Conservation (phyloP, 768 basidiomycete genomes). For the Chiua virens region DNA sequence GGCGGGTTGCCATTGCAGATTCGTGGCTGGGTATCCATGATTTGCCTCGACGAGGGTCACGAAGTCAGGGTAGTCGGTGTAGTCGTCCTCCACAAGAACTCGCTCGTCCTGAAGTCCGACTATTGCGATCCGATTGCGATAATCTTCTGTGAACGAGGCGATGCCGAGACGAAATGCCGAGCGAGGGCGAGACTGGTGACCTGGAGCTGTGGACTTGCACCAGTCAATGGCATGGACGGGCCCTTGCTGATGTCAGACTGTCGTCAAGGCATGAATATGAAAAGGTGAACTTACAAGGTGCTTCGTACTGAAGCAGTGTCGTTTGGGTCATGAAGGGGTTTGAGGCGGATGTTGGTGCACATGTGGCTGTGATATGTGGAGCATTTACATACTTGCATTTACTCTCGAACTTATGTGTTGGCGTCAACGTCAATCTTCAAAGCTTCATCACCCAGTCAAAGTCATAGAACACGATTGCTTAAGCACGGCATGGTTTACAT, state of each 20-base stretch:
- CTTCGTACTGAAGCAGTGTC: conserved; percentile 77
- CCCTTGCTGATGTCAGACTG: conserved; percentile 49
- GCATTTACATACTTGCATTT: not conserved
- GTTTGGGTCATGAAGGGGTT: conserved; percentile 59
- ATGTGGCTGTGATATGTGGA: conserved; percentile 25
- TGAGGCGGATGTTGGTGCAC: conserved; percentile 3
- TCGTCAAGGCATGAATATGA: not conserved
- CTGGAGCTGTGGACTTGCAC: conserved; percentile 79
- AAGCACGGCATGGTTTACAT: conserved; percentile 24
- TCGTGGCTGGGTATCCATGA: conserved; percentile 92
- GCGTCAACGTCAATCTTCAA: too few relatives aligned
- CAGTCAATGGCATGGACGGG: conserved; percentile 85
- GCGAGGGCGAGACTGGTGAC: conserved; percentile 69
- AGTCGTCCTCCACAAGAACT: conserved; percentile 84
- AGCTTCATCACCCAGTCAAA: too few relatives aligned
- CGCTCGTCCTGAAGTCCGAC: conserved; percentile 82
- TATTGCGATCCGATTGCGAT: conserved; percentile 77
- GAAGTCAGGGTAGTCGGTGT: conserved; percentile 82
- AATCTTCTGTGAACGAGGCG: conserved; percentile 84
- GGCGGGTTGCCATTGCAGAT: conserved; percentile 89
- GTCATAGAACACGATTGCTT: conserved; percentile 12
- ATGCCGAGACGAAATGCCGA: conserved; percentile 84
- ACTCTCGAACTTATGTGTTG: not conserved
- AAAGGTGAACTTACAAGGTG: conserved; percentile 64
- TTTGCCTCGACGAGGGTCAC: conserved; percentile 79